phyloP scores from a whole-genome alignment of 441 rosid species.

The Mallotus japonicus region DNA sequence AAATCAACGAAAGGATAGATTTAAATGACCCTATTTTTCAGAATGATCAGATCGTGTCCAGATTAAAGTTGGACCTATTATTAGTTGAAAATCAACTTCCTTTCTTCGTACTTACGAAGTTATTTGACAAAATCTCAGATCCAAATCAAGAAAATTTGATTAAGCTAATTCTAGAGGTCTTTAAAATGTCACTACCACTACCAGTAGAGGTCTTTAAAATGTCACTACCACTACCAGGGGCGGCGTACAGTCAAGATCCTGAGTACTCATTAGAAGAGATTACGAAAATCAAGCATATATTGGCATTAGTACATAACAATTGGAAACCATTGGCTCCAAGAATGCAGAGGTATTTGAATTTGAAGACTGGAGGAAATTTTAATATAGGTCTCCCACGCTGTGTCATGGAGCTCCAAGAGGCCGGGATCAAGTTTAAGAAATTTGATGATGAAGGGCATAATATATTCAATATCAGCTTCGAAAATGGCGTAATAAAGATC shows the following conservation, averaged over 20 bases:
- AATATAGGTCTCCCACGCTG: not conserved
- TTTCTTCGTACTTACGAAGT: constrained; percentile 15
- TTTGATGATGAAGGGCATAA: not conserved
- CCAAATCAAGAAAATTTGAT: too few relatives aligned
- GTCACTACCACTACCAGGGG: too few relatives aligned
- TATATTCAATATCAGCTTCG: constrained; percentile 19
- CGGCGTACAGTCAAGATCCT: not conserved
- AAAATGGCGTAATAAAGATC: constrained; percentile 18
- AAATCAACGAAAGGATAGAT: not conserved
- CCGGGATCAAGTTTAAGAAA: constrained; percentile 25
- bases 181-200: too few relatives aligned
- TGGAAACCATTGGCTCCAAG: not conserved
- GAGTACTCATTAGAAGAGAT: not conserved
- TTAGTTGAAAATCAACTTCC: constrained; percentile 33
- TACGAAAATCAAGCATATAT: not conserved
- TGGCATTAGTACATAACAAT: not conserved
- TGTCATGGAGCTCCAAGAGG: constrained; percentile 22
- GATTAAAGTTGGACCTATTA: constrained; percentile 12
- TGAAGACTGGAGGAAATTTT: not conserved
- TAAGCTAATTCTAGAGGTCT: not conserved
- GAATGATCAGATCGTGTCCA: too few relatives aligned
- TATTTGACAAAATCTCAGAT: too few relatives aligned
- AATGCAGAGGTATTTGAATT: not conserved
- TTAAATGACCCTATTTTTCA: too few relatives aligned
- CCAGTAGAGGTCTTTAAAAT: not conserved